Conservation (phyloP, 176 grass and related monocot species). For the Avena eriantha region DNA sequence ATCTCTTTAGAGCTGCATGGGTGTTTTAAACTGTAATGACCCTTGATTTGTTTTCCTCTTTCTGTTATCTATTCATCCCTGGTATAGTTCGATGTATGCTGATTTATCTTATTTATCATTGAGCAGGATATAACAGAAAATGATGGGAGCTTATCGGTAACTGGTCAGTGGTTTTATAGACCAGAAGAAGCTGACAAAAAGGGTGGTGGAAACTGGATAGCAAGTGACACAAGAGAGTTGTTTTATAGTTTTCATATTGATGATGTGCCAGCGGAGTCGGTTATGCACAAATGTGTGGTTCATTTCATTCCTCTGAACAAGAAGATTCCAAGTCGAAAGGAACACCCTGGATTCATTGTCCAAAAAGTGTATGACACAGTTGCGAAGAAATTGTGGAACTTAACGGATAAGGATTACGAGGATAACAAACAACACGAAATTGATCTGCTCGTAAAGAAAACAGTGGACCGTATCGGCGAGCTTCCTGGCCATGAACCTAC, state of each 20-base stretch:
- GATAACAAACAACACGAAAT: constrained; percentile 86
- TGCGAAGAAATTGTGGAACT: constrained; percentile 85
- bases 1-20: constrained; percentile 18
- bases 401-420: constrained; percentile 95
- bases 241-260: constrained; percentile 97
- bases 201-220: constrained; percentile 80
- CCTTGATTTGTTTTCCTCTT: constrained; percentile 26
- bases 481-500: constrained; percentile 67
- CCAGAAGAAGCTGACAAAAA: constrained; percentile 96
- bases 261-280: constrained; percentile 92
- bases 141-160: constrained; percentile 73
- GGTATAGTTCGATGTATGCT: constrained; percentile 13
- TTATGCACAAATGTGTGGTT: constrained; percentile 97
- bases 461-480: constrained; percentile 70
- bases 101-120: constrained; percentile 35
- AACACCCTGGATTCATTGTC: constrained; percentile 93
- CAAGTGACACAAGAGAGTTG: constrained; percentile 84
- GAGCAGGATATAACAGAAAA: constrained; percentile 77
- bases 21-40: background rate
- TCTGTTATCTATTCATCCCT: constrained; percentile 5
- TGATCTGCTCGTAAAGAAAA: constrained; percentile 88
- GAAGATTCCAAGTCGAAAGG: constrained; percentile 78
- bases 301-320: constrained; percentile 92
- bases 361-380: constrained; percentile 94
- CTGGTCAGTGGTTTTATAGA: constrained; percentile 97